phyloP scores from a whole-genome alignment of 352 stramenopile species.

The Globisporangium okanoganense region DNA sequence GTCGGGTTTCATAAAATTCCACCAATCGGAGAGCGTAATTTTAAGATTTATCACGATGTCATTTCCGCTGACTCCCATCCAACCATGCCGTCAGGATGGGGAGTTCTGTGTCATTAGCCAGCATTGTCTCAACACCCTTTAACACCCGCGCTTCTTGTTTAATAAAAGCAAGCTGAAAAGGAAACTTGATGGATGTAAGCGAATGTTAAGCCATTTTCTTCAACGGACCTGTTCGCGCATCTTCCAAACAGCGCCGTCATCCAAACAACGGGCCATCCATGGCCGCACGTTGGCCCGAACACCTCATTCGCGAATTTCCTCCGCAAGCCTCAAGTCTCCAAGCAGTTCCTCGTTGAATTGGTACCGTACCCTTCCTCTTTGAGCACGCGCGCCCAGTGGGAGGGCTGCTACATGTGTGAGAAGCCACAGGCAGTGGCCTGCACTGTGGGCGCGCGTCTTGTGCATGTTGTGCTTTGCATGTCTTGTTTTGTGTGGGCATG shows the following conservation, averaged over 20 bases:
- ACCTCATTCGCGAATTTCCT: slow-evolving; percentile 13
- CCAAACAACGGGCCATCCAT: not conserved
- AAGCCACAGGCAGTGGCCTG: too few species aligned
- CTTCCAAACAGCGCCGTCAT: not conserved
- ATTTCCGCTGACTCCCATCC: not conserved
- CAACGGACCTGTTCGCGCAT: not conserved
- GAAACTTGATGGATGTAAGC: not conserved
- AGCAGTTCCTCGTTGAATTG: slow-evolving; percentile 10
- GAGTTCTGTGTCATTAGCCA: not conserved
- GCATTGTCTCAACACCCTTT: not conserved
- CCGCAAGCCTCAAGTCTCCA: slow-evolving; percentile 16
- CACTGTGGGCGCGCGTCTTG: not conserved
- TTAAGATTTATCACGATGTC: not conserved
- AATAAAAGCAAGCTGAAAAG: not conserved
- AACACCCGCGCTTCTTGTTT: not conserved
- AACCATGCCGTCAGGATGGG: not conserved
- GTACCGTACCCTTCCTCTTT: slow-evolving; percentile 12
- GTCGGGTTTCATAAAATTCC: not conserved
- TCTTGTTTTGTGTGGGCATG: not conserved
- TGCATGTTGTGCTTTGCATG: not conserved
- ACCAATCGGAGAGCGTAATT: not conserved
- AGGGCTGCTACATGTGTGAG: not conserved
- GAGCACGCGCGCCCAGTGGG: not conserved
- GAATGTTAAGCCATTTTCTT: slow-evolving; percentile 1
- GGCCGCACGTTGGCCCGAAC: not conserved